Conservation (phyloP, 2,329 filamentous ascomycete genomes). For the Sphaceloma murrayae region DNA sequence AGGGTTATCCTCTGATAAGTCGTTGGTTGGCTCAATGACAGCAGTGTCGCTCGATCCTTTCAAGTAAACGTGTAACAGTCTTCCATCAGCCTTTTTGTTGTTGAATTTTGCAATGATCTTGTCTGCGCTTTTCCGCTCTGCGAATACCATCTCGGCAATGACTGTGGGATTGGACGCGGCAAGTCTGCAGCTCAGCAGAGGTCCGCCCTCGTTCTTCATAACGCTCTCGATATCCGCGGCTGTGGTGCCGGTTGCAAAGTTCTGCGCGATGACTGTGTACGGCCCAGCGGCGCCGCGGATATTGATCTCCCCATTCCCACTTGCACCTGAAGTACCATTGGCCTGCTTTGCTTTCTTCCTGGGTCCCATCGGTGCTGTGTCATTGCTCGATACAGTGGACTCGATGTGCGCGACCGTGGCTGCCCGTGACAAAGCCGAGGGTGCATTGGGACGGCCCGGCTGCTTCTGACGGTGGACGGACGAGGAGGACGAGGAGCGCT, state of each 20-base stretch:
- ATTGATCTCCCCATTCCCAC: slow-evolving; percentile 44
- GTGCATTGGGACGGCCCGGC: not conserved
- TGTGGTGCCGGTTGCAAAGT: slow-evolving; percentile 73
- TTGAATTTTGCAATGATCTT: slow-evolving; percentile 67
- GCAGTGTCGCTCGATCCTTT: no score
- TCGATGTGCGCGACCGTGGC: slow-evolving; percentile 9
- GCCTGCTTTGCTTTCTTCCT: slow-evolving; percentile 18
- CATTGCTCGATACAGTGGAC: not conserved
- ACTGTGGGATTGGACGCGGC: slow-evolving; percentile 58
- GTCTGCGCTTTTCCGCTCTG: slow-evolving; percentile 62
- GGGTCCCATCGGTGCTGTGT: not conserved
- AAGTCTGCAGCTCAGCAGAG: slow-evolving; percentile 57
- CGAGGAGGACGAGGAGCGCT: slow-evolving; percentile 17
- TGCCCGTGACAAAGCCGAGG: slow-evolving; percentile 6
- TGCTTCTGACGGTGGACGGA: slow-evolving; percentile 6
- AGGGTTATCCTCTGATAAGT: not conserved
- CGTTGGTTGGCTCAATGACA: slow-evolving; percentile 19
- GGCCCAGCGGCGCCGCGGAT: slow-evolving; percentile 60
- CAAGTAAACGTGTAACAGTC: slow-evolving; percentile 62
- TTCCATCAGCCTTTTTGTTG: slow-evolving; percentile 71
- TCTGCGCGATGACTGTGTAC: slow-evolving; percentile 64
- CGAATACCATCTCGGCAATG: slow-evolving; percentile 68
- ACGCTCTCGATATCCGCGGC: slow-evolving; percentile 75
- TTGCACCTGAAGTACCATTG: not conserved
- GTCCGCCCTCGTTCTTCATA: slow-evolving; percentile 61